Conservation (phyloP, 345 rosid species). For the Psidium guajava region DNA sequence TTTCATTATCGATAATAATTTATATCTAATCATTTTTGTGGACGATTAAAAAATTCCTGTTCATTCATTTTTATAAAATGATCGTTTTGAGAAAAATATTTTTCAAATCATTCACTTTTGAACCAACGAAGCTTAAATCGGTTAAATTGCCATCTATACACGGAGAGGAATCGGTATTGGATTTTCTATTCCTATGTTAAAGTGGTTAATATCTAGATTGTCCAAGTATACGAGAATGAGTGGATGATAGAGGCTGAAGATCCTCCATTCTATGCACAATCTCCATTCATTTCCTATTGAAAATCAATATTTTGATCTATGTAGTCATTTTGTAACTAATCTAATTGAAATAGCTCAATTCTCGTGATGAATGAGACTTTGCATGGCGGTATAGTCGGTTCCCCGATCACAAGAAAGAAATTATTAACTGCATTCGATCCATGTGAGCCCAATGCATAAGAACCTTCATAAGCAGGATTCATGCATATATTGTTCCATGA, state of each 20-base stretch:
- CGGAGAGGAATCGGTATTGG: background rate
- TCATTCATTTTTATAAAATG: background rate
- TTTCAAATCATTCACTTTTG: background rate
- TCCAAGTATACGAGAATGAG: background rate
- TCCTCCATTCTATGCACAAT: background rate
- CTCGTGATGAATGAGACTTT: background rate
- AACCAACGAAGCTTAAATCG: background rate
- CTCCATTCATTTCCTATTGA: background rate
- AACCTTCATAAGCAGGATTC: background rate
- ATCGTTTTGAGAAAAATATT: background rate
- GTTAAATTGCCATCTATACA: background rate
- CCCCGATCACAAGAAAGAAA: background rate
- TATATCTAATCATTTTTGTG: background rate
- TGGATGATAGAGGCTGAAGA: background rate
- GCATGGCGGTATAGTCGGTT: background rate
- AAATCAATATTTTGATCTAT: background rate
- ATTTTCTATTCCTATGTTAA: background rate
- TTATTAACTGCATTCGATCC: background rate
- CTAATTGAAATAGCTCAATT: background rate
- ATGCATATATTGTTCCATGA: background rate
- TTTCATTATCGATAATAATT: background rate
- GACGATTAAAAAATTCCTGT: background rate
- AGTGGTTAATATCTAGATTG: background rate
- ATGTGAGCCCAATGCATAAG: background rate
- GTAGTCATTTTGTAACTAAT: background rate